These are phyloP conservation scores for Phlebopus sp. DNA, from an alignment of 1,284 basidiomycete species.

Conservation along the genomic window DNA sequence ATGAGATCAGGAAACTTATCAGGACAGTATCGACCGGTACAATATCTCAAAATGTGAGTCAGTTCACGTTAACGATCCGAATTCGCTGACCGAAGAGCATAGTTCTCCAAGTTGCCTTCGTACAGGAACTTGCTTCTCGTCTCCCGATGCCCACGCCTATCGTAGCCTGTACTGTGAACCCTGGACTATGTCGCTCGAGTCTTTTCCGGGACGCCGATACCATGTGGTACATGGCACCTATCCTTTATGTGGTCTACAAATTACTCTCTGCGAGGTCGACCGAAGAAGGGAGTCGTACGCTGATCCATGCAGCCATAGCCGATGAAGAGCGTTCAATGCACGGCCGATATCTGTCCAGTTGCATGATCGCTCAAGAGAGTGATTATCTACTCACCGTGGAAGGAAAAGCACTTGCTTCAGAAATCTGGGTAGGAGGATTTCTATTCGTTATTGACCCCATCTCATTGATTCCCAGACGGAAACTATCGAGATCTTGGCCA, in stretches of 20 bases:
- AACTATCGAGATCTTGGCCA: constrained; percentile 28
- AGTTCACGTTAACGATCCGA: background rate
- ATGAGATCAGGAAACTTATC: constrained; percentile 1
- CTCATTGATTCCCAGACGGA: constrained; percentile 24
- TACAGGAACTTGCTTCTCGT: constrained; percentile 27
- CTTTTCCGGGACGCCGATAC: constrained; percentile 17
- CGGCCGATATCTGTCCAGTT: constrained; percentile 22
- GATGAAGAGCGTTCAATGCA: constrained; percentile 21
- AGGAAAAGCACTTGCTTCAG: constrained; percentile 18
- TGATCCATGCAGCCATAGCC: constrained; percentile 24
- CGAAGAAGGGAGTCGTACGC: constrained; percentile 23
- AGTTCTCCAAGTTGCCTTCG: constrained; percentile 31
- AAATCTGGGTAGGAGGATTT: constrained; percentile 23
- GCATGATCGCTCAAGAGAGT: constrained; percentile 17
- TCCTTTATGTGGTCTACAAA: background rate
- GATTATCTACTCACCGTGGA: constrained; percentile 20
- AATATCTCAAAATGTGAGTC: constrained; percentile 32
- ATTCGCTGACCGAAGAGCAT: background rate
- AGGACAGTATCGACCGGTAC: constrained; percentile 26
- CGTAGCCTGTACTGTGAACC: constrained; percentile 28
- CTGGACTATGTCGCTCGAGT: constrained; percentile 29
- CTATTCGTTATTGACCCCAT: background rate
- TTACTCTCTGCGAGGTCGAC: constrained; percentile 13
- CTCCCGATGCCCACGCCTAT: constrained; percentile 24
- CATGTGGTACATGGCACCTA: constrained; percentile 1